These are phyloP conservation scores for Pseudogymnoascus sp. DNA, from an alignment of 2,329 filamentous ascomycete species.

Conservation along the genomic window DNA sequence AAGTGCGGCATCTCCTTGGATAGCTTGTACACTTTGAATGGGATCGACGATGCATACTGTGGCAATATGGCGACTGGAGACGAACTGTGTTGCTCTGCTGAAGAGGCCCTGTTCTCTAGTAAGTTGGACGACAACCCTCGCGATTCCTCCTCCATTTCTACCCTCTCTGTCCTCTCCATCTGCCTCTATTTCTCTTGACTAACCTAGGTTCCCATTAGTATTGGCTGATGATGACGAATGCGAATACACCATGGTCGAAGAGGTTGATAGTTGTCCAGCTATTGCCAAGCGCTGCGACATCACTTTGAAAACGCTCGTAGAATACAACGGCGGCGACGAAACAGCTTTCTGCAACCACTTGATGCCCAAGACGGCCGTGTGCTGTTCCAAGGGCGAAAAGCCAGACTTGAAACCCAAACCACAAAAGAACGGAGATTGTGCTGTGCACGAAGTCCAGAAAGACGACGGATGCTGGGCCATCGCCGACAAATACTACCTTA, in stretches of 20 bases:
- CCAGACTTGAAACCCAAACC: not conserved
- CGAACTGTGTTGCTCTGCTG: too few relatives aligned
- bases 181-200: too few relatives aligned
- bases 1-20: too few relatives aligned
- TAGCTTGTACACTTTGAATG: too few relatives aligned
- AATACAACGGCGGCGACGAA: constrained; percentile 20
- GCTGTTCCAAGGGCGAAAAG: not conserved
- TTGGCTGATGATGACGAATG: too few relatives aligned
- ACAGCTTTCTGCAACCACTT: constrained; percentile 28
- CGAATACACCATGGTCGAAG: constrained; percentile 12
- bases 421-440: constrained; percentile 24
- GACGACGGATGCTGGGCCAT: not conserved
- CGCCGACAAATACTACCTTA: not conserved
- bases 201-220: too few relatives aligned
- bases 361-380: constrained; percentile 8
- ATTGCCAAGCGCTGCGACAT: constrained; percentile 24
- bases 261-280: constrained; percentile 23
- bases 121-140: too few relatives aligned
- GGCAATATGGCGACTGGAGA: too few relatives aligned
- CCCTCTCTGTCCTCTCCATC: too few relatives aligned
- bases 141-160: too few relatives aligned
- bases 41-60: too few relatives aligned
- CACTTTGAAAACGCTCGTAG: constrained; percentile 18
- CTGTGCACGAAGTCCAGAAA: not conserved
- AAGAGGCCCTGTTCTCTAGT: too few relatives aligned